A percentile compares a stretch with the other conserved stretches of the same genome.
These are phyloP conservation scores for Pseudopithomyces maydicus DNA, from an alignment of 2,329 filamentous ascomycete species.

Conservation along the genomic window DNA sequence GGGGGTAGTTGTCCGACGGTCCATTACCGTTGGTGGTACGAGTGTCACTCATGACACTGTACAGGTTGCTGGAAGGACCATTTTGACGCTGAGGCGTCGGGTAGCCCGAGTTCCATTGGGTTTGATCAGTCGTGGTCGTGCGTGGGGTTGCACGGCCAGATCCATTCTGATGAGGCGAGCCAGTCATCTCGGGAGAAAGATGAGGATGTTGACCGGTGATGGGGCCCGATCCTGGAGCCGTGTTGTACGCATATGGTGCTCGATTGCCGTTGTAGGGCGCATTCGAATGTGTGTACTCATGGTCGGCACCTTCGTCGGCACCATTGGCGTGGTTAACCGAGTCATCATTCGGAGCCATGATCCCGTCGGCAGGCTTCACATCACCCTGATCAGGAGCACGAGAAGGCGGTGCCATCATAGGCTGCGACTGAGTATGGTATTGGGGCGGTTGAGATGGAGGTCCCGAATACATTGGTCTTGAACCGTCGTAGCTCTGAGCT, in stretches of 20 bases:
- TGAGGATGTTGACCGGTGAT: slow-evolving; percentile 76
- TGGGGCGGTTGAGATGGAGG: slow-evolving; percentile 69
- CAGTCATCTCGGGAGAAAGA: slow-evolving; percentile 80
- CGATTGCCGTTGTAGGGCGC: slow-evolving; percentile 74
- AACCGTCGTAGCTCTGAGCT: slow-evolving; percentile 74
- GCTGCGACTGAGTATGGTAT: slow-evolving; percentile 67
- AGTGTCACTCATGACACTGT: slow-evolving; percentile 87
- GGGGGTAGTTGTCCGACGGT: slow-evolving; percentile 72
- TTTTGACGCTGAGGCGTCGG: slow-evolving; percentile 75
- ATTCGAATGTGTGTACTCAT: slow-evolving; percentile 85
- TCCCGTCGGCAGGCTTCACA: slow-evolving; percentile 67
- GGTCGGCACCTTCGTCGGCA: slow-evolving; percentile 73
- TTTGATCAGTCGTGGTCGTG: slow-evolving; percentile 71
- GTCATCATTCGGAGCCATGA: slow-evolving; percentile 55
- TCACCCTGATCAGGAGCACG: slow-evolving; percentile 66
- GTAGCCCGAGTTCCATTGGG: slow-evolving; percentile 76
- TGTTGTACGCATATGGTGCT: slow-evolving; percentile 75
- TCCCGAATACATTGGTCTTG: slow-evolving; percentile 78
- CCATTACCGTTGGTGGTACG: slow-evolving; percentile 69
- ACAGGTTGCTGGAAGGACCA: slow-evolving; percentile 77
- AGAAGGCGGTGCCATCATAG: slow-evolving; percentile 79
- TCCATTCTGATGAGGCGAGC: slow-evolving; percentile 79
- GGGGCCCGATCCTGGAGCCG: slow-evolving; percentile 67
- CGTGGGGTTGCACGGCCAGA: slow-evolving; percentile 87
- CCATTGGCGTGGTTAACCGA: slow-evolving; percentile 59